Evolutionary conservation across 139 green algal species (phyloP), one percentile per base, ranked within the genome.

Genomic region (Chlorella sorokiniana): DNA sequence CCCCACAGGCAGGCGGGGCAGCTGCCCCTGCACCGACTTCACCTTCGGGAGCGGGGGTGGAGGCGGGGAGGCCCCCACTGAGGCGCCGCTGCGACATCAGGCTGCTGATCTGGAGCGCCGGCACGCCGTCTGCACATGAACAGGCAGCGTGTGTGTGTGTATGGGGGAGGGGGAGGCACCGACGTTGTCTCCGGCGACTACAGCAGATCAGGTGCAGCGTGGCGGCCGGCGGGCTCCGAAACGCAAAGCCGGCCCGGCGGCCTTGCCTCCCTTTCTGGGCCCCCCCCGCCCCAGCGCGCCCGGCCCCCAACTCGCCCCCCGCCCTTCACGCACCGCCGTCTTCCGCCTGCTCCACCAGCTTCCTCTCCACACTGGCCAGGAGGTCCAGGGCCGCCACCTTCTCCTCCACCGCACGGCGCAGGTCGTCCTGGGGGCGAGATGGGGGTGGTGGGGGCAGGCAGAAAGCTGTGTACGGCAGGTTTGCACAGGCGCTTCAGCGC

Each of bases 331-430:
- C 75, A 73, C 59, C 59, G 8, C 31, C 52, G 27, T 69, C 74
- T 25, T 40, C 48, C 37, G 67, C 25, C 51, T 54, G 35, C 51
- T 83, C 69, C 68, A 79, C 42, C 69, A 84, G 68, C 29, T 48
- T 62, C 52, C 72, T 76, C 54, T 84, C 80, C 10, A 59, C 80
- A 1, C 62, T 61, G 16, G 82, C 69, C 61, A 86, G 74, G 68
- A 81, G 62, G 35, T 86, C 73, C 41, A 86, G 69, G 6, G 82
- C 82, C 1, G 25, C 7, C 33, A 83, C 76, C 76, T 86, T 81
- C 68, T 86, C 82, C 54, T 78, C 35, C 1, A 86, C 56, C 7
- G 82, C 82, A 2, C 82, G 82, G 20, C 74, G 63, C 73, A 86
- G 42, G 56, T 84, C 69, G 54, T 62, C n/a, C 79, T 84, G 54